Evolutionary conservation across 139 green algal species (phyloP), one percentile per base, ranked within the genome.

Genomic region (Dunaliella primolecta): DNA sequence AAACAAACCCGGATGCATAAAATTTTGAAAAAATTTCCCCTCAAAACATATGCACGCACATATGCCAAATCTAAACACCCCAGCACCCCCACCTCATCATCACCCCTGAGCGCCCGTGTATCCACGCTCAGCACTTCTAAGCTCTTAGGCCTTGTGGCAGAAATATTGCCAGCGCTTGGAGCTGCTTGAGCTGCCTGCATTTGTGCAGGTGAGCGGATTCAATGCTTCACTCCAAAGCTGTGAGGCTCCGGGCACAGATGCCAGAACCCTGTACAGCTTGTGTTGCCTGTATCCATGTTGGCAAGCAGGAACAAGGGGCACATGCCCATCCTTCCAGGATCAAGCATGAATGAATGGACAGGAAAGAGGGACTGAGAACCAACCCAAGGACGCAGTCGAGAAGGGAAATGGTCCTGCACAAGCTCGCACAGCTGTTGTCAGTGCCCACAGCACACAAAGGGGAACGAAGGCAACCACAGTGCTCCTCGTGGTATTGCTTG

Each of bases 31-130:
- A n/a, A n/a, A n/a, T n/a, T n/a, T n/a, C n/a, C n/a, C n/a, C n/a
- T n/a, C n/a, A n/a, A n/a, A n/a, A n/a, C n/a, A n/a, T n/a, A n/a
- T n/a, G n/a, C n/a, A n/a, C n/a, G n/a, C n/a, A n/a, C n/a, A n/a
- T n/a, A n/a, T n/a, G n/a, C n/a, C n/a, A n/a, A n/a, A n/a, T n/a
- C n/a, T n/a, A n/a, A n/a, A n/a, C n/a, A n/a, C n/a, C n/a, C n/a
- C n/a, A n/a, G n/a, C n/a, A n/a, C n/a, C n/a, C 38, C n/a, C 21
- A 84, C 80, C 80, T 84, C 80, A 32, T 84, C 80, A 84, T 84
- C 80, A 2, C 80, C 80, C 36, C 46, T 55, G 29, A 84, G 55
- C 24, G 56, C 56, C 29, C 36, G 80, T 77, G 80, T 30, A n/a
- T 84, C 80, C 80, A 84, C 80, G 1, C n/a, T 56, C 80, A 84